Base-by-base conservation (phyloP, 768 basidiomycete genomes). In the Pisolithus marmoratus region DNA sequence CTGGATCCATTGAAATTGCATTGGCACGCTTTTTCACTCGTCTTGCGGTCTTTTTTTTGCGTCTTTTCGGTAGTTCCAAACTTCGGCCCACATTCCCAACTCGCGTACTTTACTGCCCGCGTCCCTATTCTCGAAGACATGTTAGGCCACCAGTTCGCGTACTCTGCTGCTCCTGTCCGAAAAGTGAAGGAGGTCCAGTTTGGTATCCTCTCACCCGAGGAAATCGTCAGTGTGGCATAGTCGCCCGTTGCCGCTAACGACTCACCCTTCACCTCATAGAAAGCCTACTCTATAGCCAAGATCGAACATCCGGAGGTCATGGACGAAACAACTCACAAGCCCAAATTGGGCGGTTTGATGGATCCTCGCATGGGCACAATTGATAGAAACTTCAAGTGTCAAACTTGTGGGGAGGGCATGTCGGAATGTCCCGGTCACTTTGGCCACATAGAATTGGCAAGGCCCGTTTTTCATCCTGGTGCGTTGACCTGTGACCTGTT, bases 371-470 rank as follows among this genome's bases (percentile, higher is more conserved):
- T 98, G 88, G 96, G 96, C 37, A 99, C 93, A 26, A 95, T 94
- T 61, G 93, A 94, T 76, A 80, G 93, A 59, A 94, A 94, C 68
- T 94, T 95, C 75, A 98, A 98, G 75, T 99, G 96, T 68, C 94
- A 97, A 75, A 98, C 96, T 26, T 98, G 96, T 69, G 94, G 94
- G 59, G 96, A 99, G 79, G 95, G 94, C n/a, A 97, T 98, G 94
- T 87, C 93, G 17, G 96, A 98, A 68, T 99, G 96, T 74, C 94
- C 96, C 24, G 96, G 96, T 47, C 96, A 98, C 70, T 99, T 99
- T 74, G 96, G 96, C 50, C 94, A 98, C 68, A 92, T 99, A 63
- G 96, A 99, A 73, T 75, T 99, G 63, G 92, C 92, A 41, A 79
- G 93, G 61, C 94, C 95, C n/a, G 92, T 96, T 31, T 98, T 94